phyloP scores from a whole-genome alignment of 345 rosid species.

The Camelina sativa region DNA sequence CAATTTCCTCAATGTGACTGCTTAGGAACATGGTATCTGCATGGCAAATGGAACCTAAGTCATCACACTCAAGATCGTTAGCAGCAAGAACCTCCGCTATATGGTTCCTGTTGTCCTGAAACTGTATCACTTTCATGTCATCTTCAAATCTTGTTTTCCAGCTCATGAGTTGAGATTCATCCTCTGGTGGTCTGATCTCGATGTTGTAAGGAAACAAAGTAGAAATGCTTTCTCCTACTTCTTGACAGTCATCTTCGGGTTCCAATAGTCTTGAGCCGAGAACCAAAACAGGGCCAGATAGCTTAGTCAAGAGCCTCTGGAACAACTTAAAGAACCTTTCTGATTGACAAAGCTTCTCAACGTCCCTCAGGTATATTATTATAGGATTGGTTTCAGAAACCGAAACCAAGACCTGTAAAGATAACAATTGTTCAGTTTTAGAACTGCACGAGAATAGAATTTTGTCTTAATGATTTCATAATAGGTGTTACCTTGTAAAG shows the following conservation, averaged over 20 bases:
- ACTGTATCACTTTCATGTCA: constrained; percentile 83
- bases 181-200: constrained; percentile 84
- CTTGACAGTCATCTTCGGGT: constrained; percentile 65
- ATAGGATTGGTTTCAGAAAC: constrained; percentile 69
- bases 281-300: constrained; percentile 77
- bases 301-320: constrained; percentile 66
- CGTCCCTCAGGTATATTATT: constrained; percentile 86
- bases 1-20: constrained; percentile 86
- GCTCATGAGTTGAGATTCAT: constrained; percentile 70
- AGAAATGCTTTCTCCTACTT: constrained; percentile 71
- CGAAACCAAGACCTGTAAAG: constrained; percentile 72
- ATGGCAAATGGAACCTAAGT: constrained; percentile 77
- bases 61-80: constrained; percentile 91
- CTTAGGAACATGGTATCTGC: constrained; percentile 81
- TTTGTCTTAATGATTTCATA: not conserved
- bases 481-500: constrained; percentile 75
- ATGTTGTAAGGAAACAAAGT: constrained; percentile 78
- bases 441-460: not conserved
- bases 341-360: constrained; percentile 83
- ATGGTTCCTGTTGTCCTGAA: constrained; percentile 93
- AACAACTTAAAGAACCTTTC: constrained; percentile 70
- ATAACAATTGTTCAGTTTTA: constrained; percentile 1
- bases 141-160: constrained; percentile 92
- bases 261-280: constrained; percentile 86
- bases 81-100: constrained; percentile 89